Base-by-base conservation (phyloP, 305 asterid species). In the Vinca major region DNA sequence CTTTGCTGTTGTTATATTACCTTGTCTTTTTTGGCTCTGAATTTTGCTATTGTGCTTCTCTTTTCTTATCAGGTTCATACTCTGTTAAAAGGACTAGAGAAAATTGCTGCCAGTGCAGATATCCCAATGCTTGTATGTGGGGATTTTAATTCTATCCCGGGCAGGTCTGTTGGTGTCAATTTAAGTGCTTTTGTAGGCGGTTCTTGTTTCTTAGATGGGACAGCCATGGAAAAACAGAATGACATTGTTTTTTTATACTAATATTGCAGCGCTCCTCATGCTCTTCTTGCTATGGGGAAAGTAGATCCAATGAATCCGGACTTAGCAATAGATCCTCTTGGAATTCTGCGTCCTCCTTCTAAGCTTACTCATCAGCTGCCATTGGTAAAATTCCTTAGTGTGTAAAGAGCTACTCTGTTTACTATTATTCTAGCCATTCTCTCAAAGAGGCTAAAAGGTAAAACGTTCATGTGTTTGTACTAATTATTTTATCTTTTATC, bases 101-200 rank as follows among this genome's bases (percentile, higher is more conserved):
- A 94, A 80, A 94, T 94, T 66, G 99, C 97, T 70, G 88, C 86
- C 47, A 89, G 97, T 79, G 96, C 96, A 21, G 95, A 91, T 75
- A 89, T 94, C 55, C 97, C 97, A 19, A 94, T 94, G 99, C 68
- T 94, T 81, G 95, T 94, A 62, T 94, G 97, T 73, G 99, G 99
- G 48, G 99, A 94, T 85, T 91, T 94, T 84, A 88, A 82, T 76
- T 87, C 97, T 60, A 80, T 81, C 55, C 99, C 99, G 62, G 96
- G 92, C 89, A 94, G 96, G 99, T 94, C 68, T 68, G 77, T 70
- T 67, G 26, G 63, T 57, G 45, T 11, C 62, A 78, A 63, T 70
- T 36, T 20, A 11, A 16, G 33, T 62, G 13, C 36, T 43, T 10
- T 64, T 51, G 56, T 26, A 53, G 13, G 20, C 36, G 12, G 44